Percentiles rank a stretch among this genome's conserved stretches.
Evolutionary conservation across 768 basidiomycete species (phyloP).

Genomic region (Rhodotorula paludigena): DNA sequence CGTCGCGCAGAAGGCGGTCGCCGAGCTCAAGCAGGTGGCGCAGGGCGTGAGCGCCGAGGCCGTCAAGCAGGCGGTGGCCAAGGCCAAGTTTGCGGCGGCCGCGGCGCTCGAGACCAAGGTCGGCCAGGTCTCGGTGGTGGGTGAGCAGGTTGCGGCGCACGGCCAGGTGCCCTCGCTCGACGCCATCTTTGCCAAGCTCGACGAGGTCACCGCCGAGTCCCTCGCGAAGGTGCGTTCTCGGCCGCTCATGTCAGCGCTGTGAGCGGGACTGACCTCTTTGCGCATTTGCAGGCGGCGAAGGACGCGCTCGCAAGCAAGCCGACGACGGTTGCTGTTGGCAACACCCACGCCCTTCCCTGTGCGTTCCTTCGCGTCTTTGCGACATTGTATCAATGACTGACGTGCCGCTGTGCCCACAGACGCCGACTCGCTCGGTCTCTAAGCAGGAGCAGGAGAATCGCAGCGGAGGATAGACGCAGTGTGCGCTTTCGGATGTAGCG

Average conservation of each 20-base stretch:
- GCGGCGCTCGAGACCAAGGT: constrained; percentile 63
- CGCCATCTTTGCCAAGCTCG: constrained; percentile 62
- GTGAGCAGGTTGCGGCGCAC: constrained; percentile 56
- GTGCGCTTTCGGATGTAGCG: constrained; percentile 3
- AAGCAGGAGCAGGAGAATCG: background rate
- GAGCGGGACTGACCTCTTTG: background rate
- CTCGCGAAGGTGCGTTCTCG: constrained; percentile 62
- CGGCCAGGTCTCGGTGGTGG: constrained; percentile 60
- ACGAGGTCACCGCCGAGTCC: constrained; percentile 61
- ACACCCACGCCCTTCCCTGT: constrained; percentile 64
- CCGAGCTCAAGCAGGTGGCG: constrained; percentile 58
- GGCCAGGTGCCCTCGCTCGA: constrained; percentile 55
- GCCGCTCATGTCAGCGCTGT: background rate
- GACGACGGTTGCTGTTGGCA: constrained; percentile 80
- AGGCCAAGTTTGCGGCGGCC: constrained; percentile 81
- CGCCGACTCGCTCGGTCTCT: constrained; percentile 41
- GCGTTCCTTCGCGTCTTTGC: background rate
- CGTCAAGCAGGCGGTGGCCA: constrained; percentile 72
- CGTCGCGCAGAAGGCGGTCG: constrained; percentile 64
- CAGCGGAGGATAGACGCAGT: background rate
- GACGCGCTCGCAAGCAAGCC: constrained; percentile 69
- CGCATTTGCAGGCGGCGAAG: constrained; percentile 56
- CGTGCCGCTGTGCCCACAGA: background rate
- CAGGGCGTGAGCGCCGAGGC: constrained; percentile 58
- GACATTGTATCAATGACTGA: no score